Conservation (phyloP, 495 filamentous ascomycete genomes). For the Talaromyces ruber region DNA sequence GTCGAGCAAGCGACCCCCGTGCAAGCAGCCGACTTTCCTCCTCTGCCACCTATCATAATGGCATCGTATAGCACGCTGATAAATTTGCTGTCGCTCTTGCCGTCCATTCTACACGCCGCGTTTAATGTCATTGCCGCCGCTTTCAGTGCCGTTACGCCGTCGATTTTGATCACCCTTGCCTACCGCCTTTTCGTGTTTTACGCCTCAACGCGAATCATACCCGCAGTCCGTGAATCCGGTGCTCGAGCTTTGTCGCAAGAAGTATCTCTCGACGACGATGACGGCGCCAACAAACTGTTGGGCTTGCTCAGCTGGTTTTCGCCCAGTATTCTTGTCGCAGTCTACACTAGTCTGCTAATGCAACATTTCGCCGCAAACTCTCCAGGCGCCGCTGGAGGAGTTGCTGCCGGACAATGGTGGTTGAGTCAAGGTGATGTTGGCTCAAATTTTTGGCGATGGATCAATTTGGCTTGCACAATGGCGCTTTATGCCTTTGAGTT, state of each 20-base stretch:
- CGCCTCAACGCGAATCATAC: conserved; percentile 91
- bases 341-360: conserved; percentile 94
- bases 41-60: conserved; percentile 94
- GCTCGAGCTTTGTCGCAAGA: conserved; percentile 75
- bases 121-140: conserved; percentile 84
- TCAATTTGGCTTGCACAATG: conserved; percentile 85
- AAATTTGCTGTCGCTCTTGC: conserved; percentile 73
- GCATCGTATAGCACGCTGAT: conserved; percentile 91
- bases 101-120: conserved; percentile 71
- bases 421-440: conserved; percentile 69
- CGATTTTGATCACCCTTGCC: conserved; percentile 84
- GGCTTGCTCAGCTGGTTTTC: conserved; percentile 86
- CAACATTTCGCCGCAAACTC: conserved; percentile 82
- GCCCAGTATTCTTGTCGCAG: conserved; percentile 82
- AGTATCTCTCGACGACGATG: conserved; percentile 72
- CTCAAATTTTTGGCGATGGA: conserved; percentile 85
- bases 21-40: conserved; percentile 74
- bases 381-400: conserved; percentile 30
- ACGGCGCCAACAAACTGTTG: conserved; percentile 69
- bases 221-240: conserved; percentile 78
- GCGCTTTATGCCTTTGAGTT: conserved; percentile 81
- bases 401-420: conserved; percentile 73
- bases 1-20: conserved; percentile 45
- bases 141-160: conserved; percentile 87
- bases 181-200: conserved; percentile 94